Conservation (phyloP, 192 early-diverging fungal genomes). For the Umbelopsis sp. region DNA sequence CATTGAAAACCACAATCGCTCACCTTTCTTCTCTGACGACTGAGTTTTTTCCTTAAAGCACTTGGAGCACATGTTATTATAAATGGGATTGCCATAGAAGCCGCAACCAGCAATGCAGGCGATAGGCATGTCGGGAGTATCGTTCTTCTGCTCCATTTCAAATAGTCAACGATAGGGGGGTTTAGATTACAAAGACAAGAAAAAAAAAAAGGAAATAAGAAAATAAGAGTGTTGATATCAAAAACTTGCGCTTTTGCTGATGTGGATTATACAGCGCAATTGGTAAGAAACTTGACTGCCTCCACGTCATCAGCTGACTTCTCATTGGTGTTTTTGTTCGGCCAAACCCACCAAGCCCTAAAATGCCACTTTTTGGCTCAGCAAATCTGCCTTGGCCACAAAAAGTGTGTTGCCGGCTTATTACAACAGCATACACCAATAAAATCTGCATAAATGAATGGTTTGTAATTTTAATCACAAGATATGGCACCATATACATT, state of each 20-base stretch:
- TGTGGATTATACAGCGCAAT: too few species aligned
- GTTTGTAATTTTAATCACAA: too few species aligned
- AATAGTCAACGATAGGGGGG: neutral
- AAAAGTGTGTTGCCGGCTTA: too few species aligned
- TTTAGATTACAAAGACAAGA: slow-evolving; percentile 4
- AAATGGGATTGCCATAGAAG: slow-evolving; percentile 68
- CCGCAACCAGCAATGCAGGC: slow-evolving; percentile 69
- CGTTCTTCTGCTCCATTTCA: slow-evolving; percentile 65
- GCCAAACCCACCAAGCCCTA: too few species aligned
- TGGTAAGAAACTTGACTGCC: too few species aligned
- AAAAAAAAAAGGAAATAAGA: neutral
- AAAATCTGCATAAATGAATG: too few species aligned
- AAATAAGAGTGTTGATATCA: slow-evolving; percentile 10
- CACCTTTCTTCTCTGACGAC: slow-evolving; percentile 8
- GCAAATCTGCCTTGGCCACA: too few species aligned
- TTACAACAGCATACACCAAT: too few species aligned
- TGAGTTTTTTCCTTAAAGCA: slow-evolving; percentile 57
- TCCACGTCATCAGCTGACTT: too few species aligned
- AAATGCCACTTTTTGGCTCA: too few species aligned
- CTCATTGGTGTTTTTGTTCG: too few species aligned
- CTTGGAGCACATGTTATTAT: slow-evolving; percentile 73
- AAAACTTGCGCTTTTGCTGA: neutral
- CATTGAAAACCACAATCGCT: neutral
- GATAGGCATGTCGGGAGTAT: slow-evolving; percentile 53
- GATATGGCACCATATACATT: too few species aligned